Evolutionary conservation across 352 stramenopile genomes (phyloP).

Genomic region (Globisporangium acanthophoron): DNA sequence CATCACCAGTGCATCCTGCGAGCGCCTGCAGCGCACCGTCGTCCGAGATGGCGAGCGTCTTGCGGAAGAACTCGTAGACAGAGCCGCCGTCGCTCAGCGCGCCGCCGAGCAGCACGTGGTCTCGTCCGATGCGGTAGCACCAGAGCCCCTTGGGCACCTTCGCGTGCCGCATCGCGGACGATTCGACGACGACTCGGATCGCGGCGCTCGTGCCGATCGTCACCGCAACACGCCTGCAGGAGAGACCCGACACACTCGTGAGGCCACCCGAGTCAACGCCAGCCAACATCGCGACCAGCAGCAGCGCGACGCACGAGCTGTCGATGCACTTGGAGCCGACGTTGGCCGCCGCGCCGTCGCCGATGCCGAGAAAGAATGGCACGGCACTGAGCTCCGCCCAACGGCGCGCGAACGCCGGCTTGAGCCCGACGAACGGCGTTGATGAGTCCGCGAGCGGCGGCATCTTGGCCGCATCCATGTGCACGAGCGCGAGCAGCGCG

Average conservation of each 20-base stretch:
- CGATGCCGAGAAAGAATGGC: conserved; percentile 88
- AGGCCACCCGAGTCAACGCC: no score
- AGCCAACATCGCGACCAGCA: not conserved
- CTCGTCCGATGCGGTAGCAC: conserved; percentile 90
- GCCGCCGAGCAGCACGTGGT: conserved; percentile 89
- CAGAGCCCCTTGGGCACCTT: conserved; percentile 90
- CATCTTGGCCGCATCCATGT: conserved; percentile 68
- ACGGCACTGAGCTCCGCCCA: conserved; percentile 69
- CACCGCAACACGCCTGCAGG: conserved; percentile 80
- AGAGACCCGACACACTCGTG: not conserved
- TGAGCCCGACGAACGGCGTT: conserved; percentile 48
- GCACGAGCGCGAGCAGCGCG: conserved; percentile 68
- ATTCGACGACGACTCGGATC: conserved; percentile 82
- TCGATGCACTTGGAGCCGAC: conserved; percentile 91
- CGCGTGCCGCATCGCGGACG: conserved; percentile 33
- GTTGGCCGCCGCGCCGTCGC: conserved; percentile 92
- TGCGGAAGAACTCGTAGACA: conserved; percentile 89
- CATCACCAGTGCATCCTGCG: not conserved
- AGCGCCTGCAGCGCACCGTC: conserved; percentile 19
- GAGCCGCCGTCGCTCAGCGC: conserved; percentile 96
- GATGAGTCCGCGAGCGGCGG: conserved; percentile 64
- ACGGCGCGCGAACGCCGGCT: conserved; percentile 41
- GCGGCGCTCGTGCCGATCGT: conserved; percentile 94
- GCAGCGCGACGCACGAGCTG: conserved; percentile 35
- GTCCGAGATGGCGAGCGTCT: conserved; percentile 56